Evolutionary conservation across 805 yeast species (phyloP).

Genomic region (Teunomyces aglyptinius): DNA sequence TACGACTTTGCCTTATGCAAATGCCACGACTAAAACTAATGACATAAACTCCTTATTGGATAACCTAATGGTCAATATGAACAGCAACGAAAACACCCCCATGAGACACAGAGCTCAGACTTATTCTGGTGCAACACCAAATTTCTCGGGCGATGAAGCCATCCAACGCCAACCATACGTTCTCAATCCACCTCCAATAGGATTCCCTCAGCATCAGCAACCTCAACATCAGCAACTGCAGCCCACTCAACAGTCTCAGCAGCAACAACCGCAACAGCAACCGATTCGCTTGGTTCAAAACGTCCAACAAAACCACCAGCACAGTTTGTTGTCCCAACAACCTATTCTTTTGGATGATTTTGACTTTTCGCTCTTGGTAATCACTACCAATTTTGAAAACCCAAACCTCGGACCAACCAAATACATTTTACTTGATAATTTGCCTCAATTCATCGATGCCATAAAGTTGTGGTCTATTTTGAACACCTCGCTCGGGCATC

Average conservation of each 20-base stretch:
- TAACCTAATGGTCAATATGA: slow-evolving; percentile 26
- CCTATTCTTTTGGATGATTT: slow-evolving; percentile 46
- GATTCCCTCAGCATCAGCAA: slow-evolving; percentile 4
- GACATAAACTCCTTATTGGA: slow-evolving; percentile 33
- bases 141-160: slow-evolving; percentile 17
- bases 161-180: slow-evolving; percentile 10
- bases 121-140: slow-evolving; percentile 35
- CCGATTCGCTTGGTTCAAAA: slow-evolving; percentile 1
- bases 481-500: slow-evolving; percentile 50
- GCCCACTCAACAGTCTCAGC: neutral
- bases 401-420: slow-evolving; percentile 72
- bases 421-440: slow-evolving; percentile 73
- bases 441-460: slow-evolving; percentile 70
- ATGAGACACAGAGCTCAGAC: slow-evolving; percentile 41
- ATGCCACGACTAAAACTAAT: slow-evolving; percentile 17
- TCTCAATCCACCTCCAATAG: slow-evolving; percentile 1
- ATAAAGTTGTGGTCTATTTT: slow-evolving; percentile 27
- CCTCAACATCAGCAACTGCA: slow-evolving; percentile 4
- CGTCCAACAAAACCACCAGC: slow-evolving; percentile 1
- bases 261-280: slow-evolving; percentile 6
- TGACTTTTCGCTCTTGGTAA: slow-evolving; percentile 54
- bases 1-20: slow-evolving; percentile 23
- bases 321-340: slow-evolving; percentile 2
- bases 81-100: slow-evolving; percentile 6
- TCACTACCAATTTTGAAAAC: slow-evolving; percentile 73